Conservation (phyloP, 2,329 filamentous ascomycete species). For the Fusarium tricinctum region DNA sequence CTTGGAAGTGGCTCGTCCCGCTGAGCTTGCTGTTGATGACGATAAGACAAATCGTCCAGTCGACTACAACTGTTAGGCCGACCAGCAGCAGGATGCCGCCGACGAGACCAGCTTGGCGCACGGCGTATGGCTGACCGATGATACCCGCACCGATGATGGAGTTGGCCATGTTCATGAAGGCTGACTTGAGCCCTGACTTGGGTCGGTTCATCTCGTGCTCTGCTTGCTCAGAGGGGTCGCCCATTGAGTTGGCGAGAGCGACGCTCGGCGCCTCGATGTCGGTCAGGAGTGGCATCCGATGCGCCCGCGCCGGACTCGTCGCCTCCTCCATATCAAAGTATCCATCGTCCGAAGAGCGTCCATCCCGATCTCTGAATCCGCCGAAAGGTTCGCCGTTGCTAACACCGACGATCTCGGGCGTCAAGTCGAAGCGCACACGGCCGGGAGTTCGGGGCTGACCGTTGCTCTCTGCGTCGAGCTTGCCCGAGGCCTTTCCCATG, state of each 20-base stretch:
- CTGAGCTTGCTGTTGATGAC: conserved; percentile 98
- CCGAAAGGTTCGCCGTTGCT: conserved; percentile 39
- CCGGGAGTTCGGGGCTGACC: conserved; percentile 66
- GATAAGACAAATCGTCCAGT: conserved; percentile 98
- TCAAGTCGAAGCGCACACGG: conserved; percentile 80
- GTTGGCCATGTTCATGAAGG: conserved; percentile 99
- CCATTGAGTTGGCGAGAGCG: conserved; percentile 71
- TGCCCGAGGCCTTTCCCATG: conserved; percentile 36
- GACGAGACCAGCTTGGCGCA: conserved; percentile 88
- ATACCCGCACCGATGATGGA: conserved; percentile 89
- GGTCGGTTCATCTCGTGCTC: conserved; percentile 74
- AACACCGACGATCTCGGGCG: conserved; percentile 59
- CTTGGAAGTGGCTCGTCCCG: conserved; percentile 93
- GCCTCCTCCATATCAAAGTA: conserved; percentile 65
- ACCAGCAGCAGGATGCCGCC: conserved; percentile 85
- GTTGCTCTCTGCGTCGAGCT: conserved; percentile 38
- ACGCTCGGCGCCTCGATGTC: conserved; percentile 86
- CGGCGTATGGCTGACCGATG: conserved; percentile 93
- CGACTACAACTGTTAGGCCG: conserved; percentile 83
- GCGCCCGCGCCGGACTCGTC: conserved; percentile 61
- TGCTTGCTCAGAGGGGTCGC: conserved; percentile 59
- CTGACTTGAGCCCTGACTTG: conserved; percentile 86
- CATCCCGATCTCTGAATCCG: conserved; percentile 28
- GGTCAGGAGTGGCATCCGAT: conserved; percentile 81
- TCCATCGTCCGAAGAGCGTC: conserved; percentile 48